A percentile compares a stretch with the other conserved stretches of the same genome.
These are phyloP conservation scores for Cyberlindnera amylophila DNA, from an alignment of 805 yeast genomes.

Conservation along the genomic window DNA sequence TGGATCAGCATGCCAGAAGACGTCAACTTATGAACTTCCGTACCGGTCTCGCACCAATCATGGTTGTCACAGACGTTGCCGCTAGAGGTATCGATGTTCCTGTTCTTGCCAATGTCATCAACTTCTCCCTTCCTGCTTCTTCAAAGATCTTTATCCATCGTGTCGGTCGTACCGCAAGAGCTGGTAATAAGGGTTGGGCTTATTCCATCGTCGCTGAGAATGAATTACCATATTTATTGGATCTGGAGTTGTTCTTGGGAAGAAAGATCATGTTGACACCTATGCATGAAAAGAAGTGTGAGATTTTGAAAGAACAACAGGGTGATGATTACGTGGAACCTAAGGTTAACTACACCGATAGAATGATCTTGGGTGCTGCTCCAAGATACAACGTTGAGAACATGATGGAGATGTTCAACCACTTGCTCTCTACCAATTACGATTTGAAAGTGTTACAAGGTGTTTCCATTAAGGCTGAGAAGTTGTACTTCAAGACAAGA, in stretches of 20 bases:
- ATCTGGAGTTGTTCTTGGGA: slow-evolving; percentile 86
- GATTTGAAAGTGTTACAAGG: slow-evolving; percentile 63
- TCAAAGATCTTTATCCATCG: slow-evolving; percentile 94
- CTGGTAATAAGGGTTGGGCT: slow-evolving; percentile 98
- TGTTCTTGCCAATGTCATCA: slow-evolving; percentile 88
- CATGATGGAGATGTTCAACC: slow-evolving; percentile 67
- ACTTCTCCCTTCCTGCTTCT: slow-evolving; percentile 84
- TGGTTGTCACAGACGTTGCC: slow-evolving; percentile 97
- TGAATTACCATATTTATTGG: slow-evolving; percentile 87
- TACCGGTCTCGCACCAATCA: slow-evolving; percentile 74
- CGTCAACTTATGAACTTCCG: slow-evolving; percentile 84
- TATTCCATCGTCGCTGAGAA: slow-evolving; percentile 80
- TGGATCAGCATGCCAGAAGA: slow-evolving; percentile 93
- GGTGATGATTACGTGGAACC: slow-evolving; percentile 46
- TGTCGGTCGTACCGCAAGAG: slow-evolving; percentile 99
- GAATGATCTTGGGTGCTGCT: slow-evolving; percentile 78
- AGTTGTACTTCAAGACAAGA: slow-evolving; percentile 79
- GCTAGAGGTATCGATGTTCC: slow-evolving; percentile 99
- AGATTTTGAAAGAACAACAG: slow-evolving; percentile 45
- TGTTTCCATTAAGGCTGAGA: slow-evolving; percentile 85
- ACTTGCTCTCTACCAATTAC: slow-evolving; percentile 55
- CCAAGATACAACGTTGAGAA: slow-evolving; percentile 73
- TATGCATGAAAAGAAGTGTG: slow-evolving; percentile 62
- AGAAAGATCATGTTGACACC: slow-evolving; percentile 68
- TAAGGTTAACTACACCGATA: slow-evolving; percentile 62